Evolutionary conservation across 805 yeast species (phyloP).

Genomic region (Wickerhamiella hasegawae): DNA sequence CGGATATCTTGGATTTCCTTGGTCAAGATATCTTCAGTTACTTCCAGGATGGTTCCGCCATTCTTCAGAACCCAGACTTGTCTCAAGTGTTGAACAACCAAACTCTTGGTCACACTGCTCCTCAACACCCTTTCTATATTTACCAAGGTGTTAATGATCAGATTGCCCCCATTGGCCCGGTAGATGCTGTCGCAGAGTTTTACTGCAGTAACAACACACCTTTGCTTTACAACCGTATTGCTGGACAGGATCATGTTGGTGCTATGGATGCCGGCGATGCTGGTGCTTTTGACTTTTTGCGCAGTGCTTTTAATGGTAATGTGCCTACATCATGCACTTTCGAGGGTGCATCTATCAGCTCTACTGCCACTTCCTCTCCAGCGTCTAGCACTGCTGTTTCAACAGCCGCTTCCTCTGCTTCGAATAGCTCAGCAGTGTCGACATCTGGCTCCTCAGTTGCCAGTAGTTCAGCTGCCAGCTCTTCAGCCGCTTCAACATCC

Average conservation of each 20-base stretch:
- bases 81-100: slow-evolving; percentile 10
- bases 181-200: slow-evolving; percentile 8
- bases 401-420: not conserved
- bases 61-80: slow-evolving; percentile 8
- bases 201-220: slow-evolving; percentile 16
- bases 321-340: slow-evolving; percentile 2
- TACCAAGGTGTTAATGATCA: slow-evolving; percentile 17
- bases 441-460: slow-evolving; percentile 15
- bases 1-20: slow-evolving; percentile 7
- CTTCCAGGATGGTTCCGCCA: slow-evolving; percentile 10
- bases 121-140: slow-evolving; percentile 14
- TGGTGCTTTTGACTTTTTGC: not conserved
- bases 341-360: slow-evolving; percentile 1
- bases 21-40: slow-evolving; percentile 10
- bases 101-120: slow-evolving; percentile 13
- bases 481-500: slow-evolving; percentile 3
- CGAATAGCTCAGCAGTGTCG: not conserved
- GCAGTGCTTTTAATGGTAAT: not conserved
- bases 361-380: not conserved
- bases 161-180: slow-evolving; percentile 11
- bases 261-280: not conserved
- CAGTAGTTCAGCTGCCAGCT: slow-evolving; percentile 6
- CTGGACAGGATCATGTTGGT: slow-evolving; percentile 7
- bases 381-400: not conserved
- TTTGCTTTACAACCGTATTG: slow-evolving; percentile 11